These are phyloP conservation scores for Scedosporium dehoogii DNA, from an alignment of 2,329 filamentous ascomycete species.

Conservation along the genomic window DNA sequence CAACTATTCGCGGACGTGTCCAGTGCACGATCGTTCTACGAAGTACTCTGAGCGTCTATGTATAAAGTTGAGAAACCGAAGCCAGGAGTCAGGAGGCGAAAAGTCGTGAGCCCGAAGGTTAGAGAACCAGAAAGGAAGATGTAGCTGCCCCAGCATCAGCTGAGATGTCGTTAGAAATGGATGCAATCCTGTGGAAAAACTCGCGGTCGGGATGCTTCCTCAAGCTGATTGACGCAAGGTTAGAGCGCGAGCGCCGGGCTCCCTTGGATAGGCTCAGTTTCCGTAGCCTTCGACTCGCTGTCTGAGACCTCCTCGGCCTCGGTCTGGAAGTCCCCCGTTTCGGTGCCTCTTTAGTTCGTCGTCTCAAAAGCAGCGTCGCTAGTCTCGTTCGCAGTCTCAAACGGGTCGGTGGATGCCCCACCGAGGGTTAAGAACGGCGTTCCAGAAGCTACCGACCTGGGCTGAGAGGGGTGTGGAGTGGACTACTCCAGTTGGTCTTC, in stretches of 20 bases:
- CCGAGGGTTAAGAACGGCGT: constrained; percentile 14
- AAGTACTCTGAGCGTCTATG: too few relatives aligned
- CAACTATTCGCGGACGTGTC: too few relatives aligned
- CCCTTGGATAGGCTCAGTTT: constrained; percentile 59
- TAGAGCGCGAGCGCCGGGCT: constrained; percentile 29
- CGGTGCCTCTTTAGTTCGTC: constrained; percentile 70
- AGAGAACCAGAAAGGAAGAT: too few relatives aligned
- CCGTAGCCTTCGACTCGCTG: constrained; percentile 66
- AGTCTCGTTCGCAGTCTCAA: constrained; percentile 74
- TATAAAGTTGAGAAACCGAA: too few relatives aligned
- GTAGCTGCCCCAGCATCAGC: too few relatives aligned
- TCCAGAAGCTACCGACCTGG: constrained; percentile 33
- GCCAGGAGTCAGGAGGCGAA: too few relatives aligned
- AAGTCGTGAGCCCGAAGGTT: too few relatives aligned
- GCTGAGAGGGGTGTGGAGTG: constrained; percentile 19
- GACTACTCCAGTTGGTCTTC: constrained; percentile 61
- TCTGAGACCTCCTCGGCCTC: constrained; percentile 73
- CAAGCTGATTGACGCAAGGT: constrained; percentile 22
- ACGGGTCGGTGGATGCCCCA: constrained; percentile 44
- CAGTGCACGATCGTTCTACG: too few relatives aligned
- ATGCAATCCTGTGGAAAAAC: constrained; percentile 80
- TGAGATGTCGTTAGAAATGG: constrained; percentile 71
- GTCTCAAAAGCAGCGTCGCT: constrained; percentile 53
- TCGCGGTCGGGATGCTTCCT: constrained; percentile 40
- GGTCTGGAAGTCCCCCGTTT: constrained; percentile 92